These are phyloP conservation scores for Geoglossum cookeanum DNA, from an alignment of 2,329 filamentous ascomycete genomes.

Conservation along the genomic window DNA sequence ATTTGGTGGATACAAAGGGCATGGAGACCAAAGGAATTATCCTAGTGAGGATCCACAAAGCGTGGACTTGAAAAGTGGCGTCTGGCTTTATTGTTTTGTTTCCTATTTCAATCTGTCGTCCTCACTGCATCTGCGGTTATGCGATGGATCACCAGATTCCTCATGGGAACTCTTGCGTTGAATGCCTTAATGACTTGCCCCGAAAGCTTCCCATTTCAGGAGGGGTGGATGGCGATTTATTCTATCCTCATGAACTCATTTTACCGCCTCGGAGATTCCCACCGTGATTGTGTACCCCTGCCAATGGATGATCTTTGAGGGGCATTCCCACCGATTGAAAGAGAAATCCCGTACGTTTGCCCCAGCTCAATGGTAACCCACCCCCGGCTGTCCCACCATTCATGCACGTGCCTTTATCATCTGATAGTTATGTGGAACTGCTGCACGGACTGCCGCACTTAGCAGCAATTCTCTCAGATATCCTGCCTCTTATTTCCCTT, in stretches of 20 bases:
- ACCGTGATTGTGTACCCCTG: neutral
- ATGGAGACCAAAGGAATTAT: conserved; percentile 46
- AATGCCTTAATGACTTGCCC: no score
- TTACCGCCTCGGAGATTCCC: neutral
- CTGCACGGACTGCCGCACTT: neutral
- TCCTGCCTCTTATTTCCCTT: neutral
- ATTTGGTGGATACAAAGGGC: conserved; percentile 52
- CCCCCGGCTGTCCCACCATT: neutral
- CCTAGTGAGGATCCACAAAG: conserved; percentile 54
- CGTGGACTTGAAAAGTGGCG: neutral
- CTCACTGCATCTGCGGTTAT: neutral
- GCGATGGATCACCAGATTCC: no score
- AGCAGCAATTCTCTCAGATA: neutral
- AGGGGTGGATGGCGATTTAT: neutral
- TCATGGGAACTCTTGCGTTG: no score
- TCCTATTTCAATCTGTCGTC: neutral
- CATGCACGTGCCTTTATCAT: neutral
- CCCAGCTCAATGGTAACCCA: neutral
- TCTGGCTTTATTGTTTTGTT: neutral
- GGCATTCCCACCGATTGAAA: neutral
- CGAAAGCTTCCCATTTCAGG: no score
- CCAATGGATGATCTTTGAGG: neutral
- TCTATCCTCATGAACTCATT: neutral
- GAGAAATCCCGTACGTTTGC: neutral
- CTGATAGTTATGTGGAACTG: neutral